Percentiles rank a stretch among this genome's conserved stretches.
phyloP scores from a whole-genome alignment of 305 asterid species.

The Fraxinus dipetala region DNA sequence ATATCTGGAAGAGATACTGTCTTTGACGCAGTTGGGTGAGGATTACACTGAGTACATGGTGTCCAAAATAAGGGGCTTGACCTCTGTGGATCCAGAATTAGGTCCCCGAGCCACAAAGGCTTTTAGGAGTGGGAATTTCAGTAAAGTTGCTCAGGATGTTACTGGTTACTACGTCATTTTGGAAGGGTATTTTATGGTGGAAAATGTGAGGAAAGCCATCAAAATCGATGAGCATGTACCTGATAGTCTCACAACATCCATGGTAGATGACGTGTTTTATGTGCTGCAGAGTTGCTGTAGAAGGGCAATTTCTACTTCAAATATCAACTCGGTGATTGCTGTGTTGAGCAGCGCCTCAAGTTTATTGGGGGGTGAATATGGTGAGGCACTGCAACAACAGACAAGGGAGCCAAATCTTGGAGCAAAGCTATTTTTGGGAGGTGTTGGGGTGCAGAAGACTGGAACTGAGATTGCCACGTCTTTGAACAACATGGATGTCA shows the following conservation, averaged over 20 bases:
- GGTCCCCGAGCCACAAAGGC: conserved; percentile 85
- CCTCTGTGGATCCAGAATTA: conserved; percentile 82
- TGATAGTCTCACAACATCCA: conserved; percentile 87
- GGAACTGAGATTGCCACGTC: conserved; percentile 86
- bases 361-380: conserved; percentile 79
- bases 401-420: conserved; percentile 87
- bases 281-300: conserved; percentile 94
- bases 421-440: conserved; percentile 80
- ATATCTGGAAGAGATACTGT: conserved; percentile 80
- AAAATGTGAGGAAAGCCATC: conserved; percentile 93
- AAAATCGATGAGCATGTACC: conserved; percentile 79
- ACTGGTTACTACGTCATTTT: conserved; percentile 83
- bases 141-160: conserved; percentile 72
- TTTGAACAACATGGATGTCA: conserved; percentile 87
- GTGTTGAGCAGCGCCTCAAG: conserved; percentile 78
- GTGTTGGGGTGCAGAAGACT: conserved; percentile 82
- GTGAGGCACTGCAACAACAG: conserved; percentile 87
- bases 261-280: conserved; percentile 95
- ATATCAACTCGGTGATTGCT: conserved; percentile 79
- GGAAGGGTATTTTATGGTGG: conserved; percentile 97
- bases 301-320: conserved; percentile 82
- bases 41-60: conserved; percentile 90
- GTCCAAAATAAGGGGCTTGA: conserved; percentile 70
- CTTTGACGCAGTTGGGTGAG: conserved; percentile 86
- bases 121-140: conserved; percentile 84